Base-by-base conservation (phyloP, 352 stramenopile species). In the Thraustotheca clavata region DNA sequence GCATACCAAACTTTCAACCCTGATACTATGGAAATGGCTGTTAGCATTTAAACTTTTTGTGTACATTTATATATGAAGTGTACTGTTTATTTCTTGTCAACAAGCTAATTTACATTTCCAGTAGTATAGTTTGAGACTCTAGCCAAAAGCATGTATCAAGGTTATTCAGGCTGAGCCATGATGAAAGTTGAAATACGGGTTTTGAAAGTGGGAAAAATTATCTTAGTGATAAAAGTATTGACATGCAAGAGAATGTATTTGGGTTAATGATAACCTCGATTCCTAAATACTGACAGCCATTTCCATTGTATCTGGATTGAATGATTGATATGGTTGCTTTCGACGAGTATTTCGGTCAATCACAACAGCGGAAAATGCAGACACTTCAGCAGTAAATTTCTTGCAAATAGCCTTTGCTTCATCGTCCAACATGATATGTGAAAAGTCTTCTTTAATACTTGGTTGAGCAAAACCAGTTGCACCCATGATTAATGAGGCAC, bases 11-110 rank as follows among this genome's bases (percentile, higher is more conserved):
- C 49, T n/a, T 60, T 60, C 49, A 41, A 60, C 49, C 49, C 49
- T 36, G 47, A 60, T 12, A 60, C 49, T 33, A 60, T 60, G 9
- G 49, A 60, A 36, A 40, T 60, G 49, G 49, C 49, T 27, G 49
- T 60, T 4, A 60, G 49, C 49, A 60, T 60, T 22, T 60, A 60
- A n/a, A n/a, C n/a, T n/a, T n/a, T n/a, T n/a, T n/a, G n/a, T n/a
- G n/a, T n/a, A n/a, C n/a, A n/a, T n/a, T n/a, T n/a, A n/a, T n/a
- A n/a, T n/a, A n/a, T n/a, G n/a, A n/a, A n/a, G n/a, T n/a, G n/a
- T n/a, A n/a, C n/a, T n/a, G n/a, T n/a, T n/a, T n/a, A n/a, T n/a
- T n/a, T n/a, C n/a, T n/a, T n/a, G n/a, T n/a, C n/a, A n/a, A n/a
- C n/a, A n/a, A n/a, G n/a, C n/a, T n/a, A n/a, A n/a, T n/a, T n/a